Base-by-base conservation (phyloP, 1,139 yeast genomes). In the Debaryomycetaceae sp. region DNA sequence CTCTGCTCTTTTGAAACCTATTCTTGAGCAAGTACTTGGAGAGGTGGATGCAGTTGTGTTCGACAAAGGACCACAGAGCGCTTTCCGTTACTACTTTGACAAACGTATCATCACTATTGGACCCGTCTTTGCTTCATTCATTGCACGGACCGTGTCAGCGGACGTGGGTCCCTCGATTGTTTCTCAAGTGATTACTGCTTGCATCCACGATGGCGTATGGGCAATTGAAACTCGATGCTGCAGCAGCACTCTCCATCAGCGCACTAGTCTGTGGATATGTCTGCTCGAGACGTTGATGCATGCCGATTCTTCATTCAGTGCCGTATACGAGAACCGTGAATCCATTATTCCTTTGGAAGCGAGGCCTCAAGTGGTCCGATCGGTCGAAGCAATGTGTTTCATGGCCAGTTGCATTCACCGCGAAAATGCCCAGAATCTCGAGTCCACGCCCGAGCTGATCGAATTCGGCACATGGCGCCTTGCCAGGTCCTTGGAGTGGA, bases 401-500 rank as follows among this genome's bases (percentile, higher is more conserved):
- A 7, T 18, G 10, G 6, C 20, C 10, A 18, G 20, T 7, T 6
- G n/a, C n/a, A n/a, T n/a, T n/a, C n/a, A n/a, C n/a, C n/a, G n/a
- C n/a, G n/a, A n/a, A n/a, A n/a, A n/a, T n/a, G n/a, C n/a, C n/a
- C n/a, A n/a, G n/a, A n/a, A n/a, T n/a, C n/a, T n/a, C n/a, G n/a
- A n/a, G 4, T 28, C 40, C 26, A 38, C 42, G 25, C 47, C 40
- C 14, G 55, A 55, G 27, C 41, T 51, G 13, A 37, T 37, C 5
- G 58, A 53, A n/a, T 62, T 62, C 34, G 22, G 36, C 14, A 39
- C 36, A 18, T 64, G 69, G 68, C 63, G 58, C 38, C 46, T 45
- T 12, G 30, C 33, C 5, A 46, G 53, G 25, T 59, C 54, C 36
- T 30, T 37, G 5, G 38, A 45, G 14, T 77, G 92, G 92, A 68